Evolutionary conservation across 768 basidiomycete genomes (phyloP).

Genomic region (Agrocybe praecox): DNA sequence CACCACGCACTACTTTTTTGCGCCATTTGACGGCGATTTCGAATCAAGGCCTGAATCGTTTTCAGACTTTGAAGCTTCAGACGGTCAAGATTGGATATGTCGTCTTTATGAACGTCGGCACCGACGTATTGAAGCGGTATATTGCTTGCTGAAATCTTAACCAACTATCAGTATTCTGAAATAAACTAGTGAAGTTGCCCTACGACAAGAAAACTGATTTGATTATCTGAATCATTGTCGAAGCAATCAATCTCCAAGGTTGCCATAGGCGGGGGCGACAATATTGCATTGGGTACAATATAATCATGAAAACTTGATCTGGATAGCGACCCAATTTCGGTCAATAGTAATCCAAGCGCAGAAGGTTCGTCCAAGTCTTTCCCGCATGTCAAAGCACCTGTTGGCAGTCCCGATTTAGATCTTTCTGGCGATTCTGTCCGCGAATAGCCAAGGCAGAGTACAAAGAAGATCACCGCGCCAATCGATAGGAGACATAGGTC

Average conservation of each 20-base stretch:
- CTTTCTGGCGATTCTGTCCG: background rate
- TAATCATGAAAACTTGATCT: background rate
- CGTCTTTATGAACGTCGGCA: background rate
- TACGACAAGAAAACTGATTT: constrained; percentile 5
- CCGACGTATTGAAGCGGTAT: constrained; percentile 1
- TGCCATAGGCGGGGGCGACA: background rate
- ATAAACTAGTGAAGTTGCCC: background rate
- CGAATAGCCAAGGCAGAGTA: constrained; percentile 3
- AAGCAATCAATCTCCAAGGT: background rate
- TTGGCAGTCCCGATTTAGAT: background rate
- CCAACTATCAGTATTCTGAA: background rate
- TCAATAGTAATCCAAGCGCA: background rate
- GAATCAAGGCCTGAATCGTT: constrained; percentile 7
- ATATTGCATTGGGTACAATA: too few relatives aligned
- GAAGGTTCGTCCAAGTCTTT: background rate
- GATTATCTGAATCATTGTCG: background rate
- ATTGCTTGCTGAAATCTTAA: constrained; percentile 5
- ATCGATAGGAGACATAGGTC: constrained; percentile 7
- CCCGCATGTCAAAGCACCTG: background rate
- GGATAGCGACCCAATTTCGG: background rate
- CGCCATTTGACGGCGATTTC: constrained; percentile 10
- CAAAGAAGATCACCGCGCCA: background rate
- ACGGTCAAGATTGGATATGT: constrained; percentile 10
- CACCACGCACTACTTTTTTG: constrained; percentile 3
- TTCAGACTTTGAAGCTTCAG: constrained; percentile 13